Base-by-base conservation (phyloP, 257 asterid genomes). In the Petunia axillaris region DNA sequence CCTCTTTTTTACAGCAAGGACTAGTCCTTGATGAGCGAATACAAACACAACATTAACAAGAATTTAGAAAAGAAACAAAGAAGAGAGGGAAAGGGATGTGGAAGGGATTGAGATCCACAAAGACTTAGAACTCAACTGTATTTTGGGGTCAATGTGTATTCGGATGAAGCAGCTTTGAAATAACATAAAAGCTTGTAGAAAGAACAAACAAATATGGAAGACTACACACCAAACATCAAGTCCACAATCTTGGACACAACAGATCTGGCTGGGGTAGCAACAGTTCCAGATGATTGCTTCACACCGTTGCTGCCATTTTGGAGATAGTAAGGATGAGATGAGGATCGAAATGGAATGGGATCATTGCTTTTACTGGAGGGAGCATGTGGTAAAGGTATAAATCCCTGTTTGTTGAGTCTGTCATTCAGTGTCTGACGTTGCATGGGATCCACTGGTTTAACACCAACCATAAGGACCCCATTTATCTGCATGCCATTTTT, bases 401-500 rank as follows among this genome's bases (percentile, higher is more conserved):
- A 92, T 62, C 98, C 99, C 82, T 88, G 94, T 77, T 89, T 83
- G 87, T 85, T 91, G 71, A 92, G 88, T 85, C 92, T 89, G 80
- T 93, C 97, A 38, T 91, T 88, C 64, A 96, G 88, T 13, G 87
- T 90, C 50, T 87, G 94, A 1, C 93, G 90, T 85, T 94, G 98
- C 88, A 90, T 87, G 6, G 93, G 97, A 84, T 96, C 98, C 65
- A 90, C 94, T 5, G 87, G 93, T 86, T 96, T 96, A 84, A 94
- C 99, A 66, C 99, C 99, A 6, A 96, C 85, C 64, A 96, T 94
- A 59, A 96, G 96, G 76, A 91, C 97, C 67, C 98, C 98, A 50
- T 96, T 94, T 83, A 96, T 87, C 82, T 88, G 93, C 88, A 82
- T 86, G 64, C 98, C 98, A 1, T 94, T 91, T 88, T 87, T 96